Conservation (phyloP, 2,329 filamentous ascomycete genomes). For the Xylaria digitata region DNA sequence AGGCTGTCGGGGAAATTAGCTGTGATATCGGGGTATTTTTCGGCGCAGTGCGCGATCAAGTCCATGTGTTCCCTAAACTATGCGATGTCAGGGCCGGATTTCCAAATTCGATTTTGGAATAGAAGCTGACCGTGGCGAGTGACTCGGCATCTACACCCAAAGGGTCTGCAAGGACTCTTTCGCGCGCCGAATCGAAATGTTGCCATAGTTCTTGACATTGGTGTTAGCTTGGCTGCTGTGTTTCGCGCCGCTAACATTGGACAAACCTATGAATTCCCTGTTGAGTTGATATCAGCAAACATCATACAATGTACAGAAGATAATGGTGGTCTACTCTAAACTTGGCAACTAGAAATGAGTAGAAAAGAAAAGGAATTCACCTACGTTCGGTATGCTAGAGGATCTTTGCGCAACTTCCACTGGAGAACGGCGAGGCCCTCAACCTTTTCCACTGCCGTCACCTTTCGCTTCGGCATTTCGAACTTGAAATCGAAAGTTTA, state of each 20-base stretch:
- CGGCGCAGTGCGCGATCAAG: conserved; percentile 91
- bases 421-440: conserved; percentile 38
- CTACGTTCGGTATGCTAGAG: conserved; percentile 38
- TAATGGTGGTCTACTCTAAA: neutral
- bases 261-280: conserved; percentile 38
- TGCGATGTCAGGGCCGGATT: conserved; percentile 17
- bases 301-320: neutral
- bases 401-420: conserved; percentile 40
- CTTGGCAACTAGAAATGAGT: neutral
- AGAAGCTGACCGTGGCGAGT: conserved; percentile 68
- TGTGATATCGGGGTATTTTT: conserved; percentile 89
- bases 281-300: conserved; percentile 20
- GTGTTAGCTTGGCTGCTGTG: conserved; percentile 18
- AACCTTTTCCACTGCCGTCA: conserved; percentile 37
- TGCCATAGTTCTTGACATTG: conserved; percentile 87
- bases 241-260: neutral
- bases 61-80: conserved; percentile 88
- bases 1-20: conserved; percentile 82
- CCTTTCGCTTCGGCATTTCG: conserved; percentile 38
- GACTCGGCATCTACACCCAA: conserved; percentile 80
- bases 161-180: conserved; percentile 90
- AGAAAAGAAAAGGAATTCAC: conserved; percentile 4
- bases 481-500: conserved; percentile 1
- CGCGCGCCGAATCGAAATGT: conserved; percentile 90
- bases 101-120: neutral